Percentiles rank a stretch among this genome's conserved stretches.
These are phyloP conservation scores for Rehmannia glutinosa DNA, from an alignment of 257 asterid species.

Conservation along the genomic window DNA sequence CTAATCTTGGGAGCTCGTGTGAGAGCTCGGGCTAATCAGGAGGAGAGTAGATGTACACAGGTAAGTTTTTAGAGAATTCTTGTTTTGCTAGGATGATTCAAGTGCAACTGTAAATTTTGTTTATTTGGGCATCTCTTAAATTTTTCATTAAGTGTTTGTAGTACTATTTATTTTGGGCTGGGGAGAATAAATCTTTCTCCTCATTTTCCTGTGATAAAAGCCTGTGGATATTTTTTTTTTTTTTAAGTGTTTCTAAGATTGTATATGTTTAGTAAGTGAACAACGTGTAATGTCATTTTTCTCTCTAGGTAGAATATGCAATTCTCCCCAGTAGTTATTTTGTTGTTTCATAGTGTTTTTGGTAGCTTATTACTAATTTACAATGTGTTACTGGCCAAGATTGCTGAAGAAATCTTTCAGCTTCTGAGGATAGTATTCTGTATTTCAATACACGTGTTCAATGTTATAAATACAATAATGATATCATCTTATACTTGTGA, in stretches of 20 bases:
- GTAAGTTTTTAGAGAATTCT: conserved; percentile 35
- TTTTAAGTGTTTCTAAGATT: background rate
- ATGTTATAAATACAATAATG: no score
- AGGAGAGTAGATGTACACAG: conserved; percentile 32
- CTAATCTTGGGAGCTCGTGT: conserved; percentile 71
- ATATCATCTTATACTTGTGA: no score
- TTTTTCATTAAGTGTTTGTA: conserved; percentile 23
- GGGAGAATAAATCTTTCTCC: background rate
- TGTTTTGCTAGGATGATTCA: conserved; percentile 35
- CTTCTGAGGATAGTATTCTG: background rate
- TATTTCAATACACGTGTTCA: no score
- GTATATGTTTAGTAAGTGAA: conserved; percentile 5
- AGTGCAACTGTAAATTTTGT: conserved; percentile 39
- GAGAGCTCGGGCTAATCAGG: conserved; percentile 76
- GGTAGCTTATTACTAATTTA: background rate
- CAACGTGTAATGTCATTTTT: background rate
- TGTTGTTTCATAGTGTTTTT: background rate
- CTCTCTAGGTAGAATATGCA: background rate
- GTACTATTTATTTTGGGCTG: conserved; percentile 13
- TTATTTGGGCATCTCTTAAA: conserved; percentile 6
- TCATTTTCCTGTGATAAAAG: no score
- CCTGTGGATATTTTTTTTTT: no score
- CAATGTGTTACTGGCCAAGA: background rate
- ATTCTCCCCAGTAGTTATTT: background rate
- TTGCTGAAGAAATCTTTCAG: background rate